Evolutionary conservation across 805 yeast genomes (phyloP).

Genomic region (Saturnispora halmiae): DNA sequence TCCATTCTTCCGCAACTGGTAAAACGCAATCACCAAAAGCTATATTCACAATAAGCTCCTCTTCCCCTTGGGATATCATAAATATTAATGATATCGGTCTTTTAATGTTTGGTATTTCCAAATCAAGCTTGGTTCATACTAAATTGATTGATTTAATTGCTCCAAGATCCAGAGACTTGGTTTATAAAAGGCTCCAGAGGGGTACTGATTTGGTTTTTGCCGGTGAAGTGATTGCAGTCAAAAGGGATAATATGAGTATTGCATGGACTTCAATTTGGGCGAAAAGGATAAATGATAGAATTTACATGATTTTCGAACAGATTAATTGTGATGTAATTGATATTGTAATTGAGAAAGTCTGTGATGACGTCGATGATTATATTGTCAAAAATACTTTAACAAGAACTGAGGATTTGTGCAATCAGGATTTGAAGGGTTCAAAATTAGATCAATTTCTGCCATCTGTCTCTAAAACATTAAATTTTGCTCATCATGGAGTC

Average conservation of each 20-base stretch:
- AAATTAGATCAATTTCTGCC: conserved; percentile 19
- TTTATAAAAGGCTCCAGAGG: conserved; percentile 43
- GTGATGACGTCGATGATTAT: conserved; percentile 11
- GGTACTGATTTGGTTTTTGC: conserved; percentile 50
- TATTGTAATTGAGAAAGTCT: conserved; percentile 37
- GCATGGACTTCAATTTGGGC: conserved; percentile 94
- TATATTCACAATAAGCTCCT: conserved; percentile 66
- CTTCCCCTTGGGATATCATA: conserved; percentile 68
- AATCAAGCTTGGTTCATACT: conserved; percentile 48
- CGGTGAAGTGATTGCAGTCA: conserved; percentile 79
- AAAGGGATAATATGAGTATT: conserved; percentile 51
- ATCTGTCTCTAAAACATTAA: conserved; percentile 16
- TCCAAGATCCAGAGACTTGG: conserved; percentile 65
- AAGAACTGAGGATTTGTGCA: conserved; percentile 17
- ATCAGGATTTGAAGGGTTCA: conserved; percentile 12
- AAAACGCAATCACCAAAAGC: conserved; percentile 73
- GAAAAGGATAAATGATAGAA: conserved; percentile 56
- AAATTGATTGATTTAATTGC: conserved; percentile 71
- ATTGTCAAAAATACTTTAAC: conserved; percentile 9
- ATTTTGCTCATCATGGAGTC: neutral
- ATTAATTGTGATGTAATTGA: conserved; percentile 67
- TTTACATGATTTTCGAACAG: conserved; percentile 82
- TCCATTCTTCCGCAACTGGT: conserved; percentile 58
- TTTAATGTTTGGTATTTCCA: conserved; percentile 73
- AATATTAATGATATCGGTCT: conserved; percentile 90